Base-by-base conservation (phyloP, 176 grass and related monocot species). In the Oryza officinalis region DNA sequence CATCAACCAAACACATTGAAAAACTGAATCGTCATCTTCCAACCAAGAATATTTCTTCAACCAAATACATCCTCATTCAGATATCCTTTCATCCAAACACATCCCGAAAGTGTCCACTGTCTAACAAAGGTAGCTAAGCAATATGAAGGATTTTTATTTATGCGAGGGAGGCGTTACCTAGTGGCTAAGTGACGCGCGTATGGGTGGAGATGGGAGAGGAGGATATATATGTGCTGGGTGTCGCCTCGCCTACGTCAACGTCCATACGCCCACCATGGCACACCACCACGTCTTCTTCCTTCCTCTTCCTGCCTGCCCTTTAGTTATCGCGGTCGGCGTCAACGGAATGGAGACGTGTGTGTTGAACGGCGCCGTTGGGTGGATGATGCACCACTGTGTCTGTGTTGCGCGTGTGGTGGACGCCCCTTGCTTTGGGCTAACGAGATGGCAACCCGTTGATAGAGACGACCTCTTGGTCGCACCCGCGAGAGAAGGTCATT, bases 361-460 rank as follows among this genome's bases (percentile, higher is more conserved):
- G 6, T 57, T 57, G 52, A 20, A 18, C 52, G 14, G 52, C 52
- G 20, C 6, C 52, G 52, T 9, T 69, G 67, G 47, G 18, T 5
- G 38, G 26, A 65, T 82, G 4, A 41, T 47, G 45, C 45, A 47
- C 52, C 45, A 47, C 52, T 1, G 9, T 20, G 33, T 67, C 8
- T 38, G 35, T 37, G 37, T 1, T 38, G 32, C 1, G 25, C 43
- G 69, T 28, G 67, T 49, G 40, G 25, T n/a, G 3, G 4, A 15
- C 60, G 69, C 76, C 76, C 81, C 7, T 14, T 22, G 73, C 88
- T 89, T 89, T 71, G 46, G 83, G 78, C 6, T 54, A 32, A 32
- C 41, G 13, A n/a, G 65, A 81, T 25, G 82, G 65, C 44, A 38
- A 81, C 67, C 71, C 72, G 12, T 22, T 31, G 76, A 69, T 31